These are phyloP conservation scores for Xylaria longipes DNA, from an alignment of 495 filamentous ascomycete genomes.

Conservation along the genomic window DNA sequence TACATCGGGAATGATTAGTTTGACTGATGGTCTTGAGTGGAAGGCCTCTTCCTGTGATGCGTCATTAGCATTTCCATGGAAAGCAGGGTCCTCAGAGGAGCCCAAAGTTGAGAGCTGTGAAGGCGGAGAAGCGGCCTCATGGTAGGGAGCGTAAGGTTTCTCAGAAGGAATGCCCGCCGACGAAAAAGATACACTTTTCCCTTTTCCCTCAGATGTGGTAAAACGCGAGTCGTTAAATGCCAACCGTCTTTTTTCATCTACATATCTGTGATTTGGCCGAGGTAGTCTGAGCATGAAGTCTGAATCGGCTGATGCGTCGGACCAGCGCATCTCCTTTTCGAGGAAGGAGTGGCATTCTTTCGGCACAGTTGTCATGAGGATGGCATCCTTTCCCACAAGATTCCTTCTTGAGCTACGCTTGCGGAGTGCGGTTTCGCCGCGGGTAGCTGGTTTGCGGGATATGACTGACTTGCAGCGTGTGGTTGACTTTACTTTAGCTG, in stretches of 20 bases:
- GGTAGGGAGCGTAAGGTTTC: slow-evolving; percentile 24
- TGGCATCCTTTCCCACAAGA: not conserved
- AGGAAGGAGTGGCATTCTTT: not conserved
- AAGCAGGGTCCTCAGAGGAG: not conserved
- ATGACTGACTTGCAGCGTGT: not conserved
- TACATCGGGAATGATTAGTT: slow-evolving; percentile 80
- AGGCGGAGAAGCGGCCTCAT: not conserved
- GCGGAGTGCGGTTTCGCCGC: not conserved
- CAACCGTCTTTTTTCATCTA: slow-evolving; percentile 9
- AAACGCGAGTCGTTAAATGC: slow-evolving; percentile 27
- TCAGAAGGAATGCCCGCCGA: slow-evolving; percentile 40
- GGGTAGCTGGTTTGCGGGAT: not conserved
- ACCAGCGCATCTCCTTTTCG: slow-evolving; percentile 17
- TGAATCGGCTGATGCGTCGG: not conserved
- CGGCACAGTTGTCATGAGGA: not conserved
- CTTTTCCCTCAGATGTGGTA: not conserved
- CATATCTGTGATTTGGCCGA: slow-evolving; percentile 33
- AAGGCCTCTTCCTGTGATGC: slow-evolving; percentile 80
- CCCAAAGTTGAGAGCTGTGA: not conserved
- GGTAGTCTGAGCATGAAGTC: slow-evolving; percentile 39
- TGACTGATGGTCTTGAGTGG: slow-evolving; percentile 77
- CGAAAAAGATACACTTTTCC: slow-evolving; percentile 21
- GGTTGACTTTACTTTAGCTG: not conserved
- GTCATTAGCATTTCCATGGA: slow-evolving; percentile 33
- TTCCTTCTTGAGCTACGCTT: not conserved